Evolutionary conservation across 2,329 filamentous ascomycete genomes (phyloP), one percentile per base, ranked within the genome.

Genomic region (Blastomyces silverae): DNA sequence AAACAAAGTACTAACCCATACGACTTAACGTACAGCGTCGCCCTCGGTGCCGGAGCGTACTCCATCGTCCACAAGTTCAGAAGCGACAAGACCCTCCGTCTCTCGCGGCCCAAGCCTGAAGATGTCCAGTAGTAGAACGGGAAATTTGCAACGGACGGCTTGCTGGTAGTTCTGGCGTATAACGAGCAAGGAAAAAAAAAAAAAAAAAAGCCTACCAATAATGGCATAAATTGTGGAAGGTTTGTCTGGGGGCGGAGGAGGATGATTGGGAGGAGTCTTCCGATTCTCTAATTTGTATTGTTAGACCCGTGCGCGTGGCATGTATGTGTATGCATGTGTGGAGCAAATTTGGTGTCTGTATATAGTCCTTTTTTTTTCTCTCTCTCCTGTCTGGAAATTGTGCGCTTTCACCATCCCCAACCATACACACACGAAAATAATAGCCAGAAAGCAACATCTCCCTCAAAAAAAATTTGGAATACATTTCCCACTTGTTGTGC

Each of bases 81-180:
- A 68, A 87, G 88, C 72, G 94, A 99, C 84, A 93, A 93, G 85
- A 95, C 89, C 73, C 89, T 99, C 73, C 91, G 94, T 77, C 87
- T 97, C 72, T 83, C 82, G 78, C 88, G 92, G 76, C 87, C 91
- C 80, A 83, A 82, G 77, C 77, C 76, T 64, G 73, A 78, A 72
- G 74, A 75, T 68, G 75, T 70, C 70, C 71, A 74, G 66, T 72
- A 76, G 72, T 39, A 34, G 17, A n/a, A 25, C 48, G 25, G 28
- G 25, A 56, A 55, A 25, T 52, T n/a, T 44, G 20, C 15, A 39
- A 66, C 22, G 52, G 52, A 48, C 34, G 28, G 46, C 17, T 28
- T 60, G 56, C 44, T 59, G 10, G 37, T 59, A 25, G 34, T n/a
- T 59, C 44, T 39, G 56, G 56, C 20, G 13, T 59, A 39, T n/a